These are phyloP conservation scores for Penicillium manginii DNA, from an alignment of 495 filamentous ascomycete species.

Conservation along the genomic window DNA sequence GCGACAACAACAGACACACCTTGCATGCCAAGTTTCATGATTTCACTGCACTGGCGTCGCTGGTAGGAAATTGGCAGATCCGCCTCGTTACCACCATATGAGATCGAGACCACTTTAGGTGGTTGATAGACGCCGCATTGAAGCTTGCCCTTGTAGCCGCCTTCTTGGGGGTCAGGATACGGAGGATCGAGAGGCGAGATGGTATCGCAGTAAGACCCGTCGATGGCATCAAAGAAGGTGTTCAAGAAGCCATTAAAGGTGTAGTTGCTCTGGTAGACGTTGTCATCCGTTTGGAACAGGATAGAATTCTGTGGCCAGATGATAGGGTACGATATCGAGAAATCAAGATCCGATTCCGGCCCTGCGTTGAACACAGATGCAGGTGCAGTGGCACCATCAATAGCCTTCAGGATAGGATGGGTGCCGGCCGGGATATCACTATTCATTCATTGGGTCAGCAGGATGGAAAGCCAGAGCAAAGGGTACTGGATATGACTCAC, in stretches of 20 bases:
- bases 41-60: constrained; percentile 60
- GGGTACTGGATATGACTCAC: constrained; percentile 10
- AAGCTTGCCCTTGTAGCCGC: constrained; percentile 59
- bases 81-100: constrained; percentile 58
- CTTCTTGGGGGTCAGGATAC: constrained; percentile 57
- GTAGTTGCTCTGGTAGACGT: constrained; percentile 51
- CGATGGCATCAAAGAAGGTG: constrained; percentile 63
- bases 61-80: constrained; percentile 56
- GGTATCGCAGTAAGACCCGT: constrained; percentile 59
- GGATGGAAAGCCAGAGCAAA: neutral
- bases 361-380: constrained; percentile 36
- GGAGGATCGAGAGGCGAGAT: constrained; percentile 46
- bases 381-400: constrained; percentile 50
- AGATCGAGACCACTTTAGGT: constrained; percentile 64
- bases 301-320: constrained; percentile 63
- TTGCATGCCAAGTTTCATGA: constrained; percentile 67
- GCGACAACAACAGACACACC: constrained; percentile 65
- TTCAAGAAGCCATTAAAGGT: constrained; percentile 40
- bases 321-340: constrained; percentile 53
- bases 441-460: neutral
- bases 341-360: constrained; percentile 54
- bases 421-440: constrained; percentile 43
- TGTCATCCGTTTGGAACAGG: constrained; percentile 63
- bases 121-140: constrained; percentile 65
- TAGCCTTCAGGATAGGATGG: constrained; percentile 40